Conservation (phyloP, 2,329 filamentous ascomycete genomes). For the Trichoderma lentiforme region DNA sequence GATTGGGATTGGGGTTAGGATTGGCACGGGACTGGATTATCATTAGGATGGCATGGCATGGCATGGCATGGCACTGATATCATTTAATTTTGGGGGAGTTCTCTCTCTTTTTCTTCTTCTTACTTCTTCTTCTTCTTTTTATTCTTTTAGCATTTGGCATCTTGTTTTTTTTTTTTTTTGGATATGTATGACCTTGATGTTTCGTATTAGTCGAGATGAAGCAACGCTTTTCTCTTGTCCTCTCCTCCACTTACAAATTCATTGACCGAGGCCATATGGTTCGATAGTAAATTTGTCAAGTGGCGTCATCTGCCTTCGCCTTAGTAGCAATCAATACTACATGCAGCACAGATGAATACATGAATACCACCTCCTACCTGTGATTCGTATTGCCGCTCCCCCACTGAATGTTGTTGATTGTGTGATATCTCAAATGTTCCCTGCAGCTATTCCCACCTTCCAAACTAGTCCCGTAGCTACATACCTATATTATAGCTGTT, state of each 20-base stretch:
- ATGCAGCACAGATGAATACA: background rate
- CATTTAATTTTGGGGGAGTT: background rate
- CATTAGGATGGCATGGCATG: background rate
- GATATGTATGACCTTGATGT: background rate
- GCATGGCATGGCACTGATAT: background rate
- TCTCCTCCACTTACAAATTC: background rate
- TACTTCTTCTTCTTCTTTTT: background rate
- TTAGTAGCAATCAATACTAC: background rate
- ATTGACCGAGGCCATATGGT: background rate
- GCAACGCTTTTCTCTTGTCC: background rate
- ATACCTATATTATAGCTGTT: background rate
- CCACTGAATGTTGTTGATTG: background rate
- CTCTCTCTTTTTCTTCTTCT: background rate
- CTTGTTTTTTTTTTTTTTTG: background rate
- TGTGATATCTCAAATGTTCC: background rate
- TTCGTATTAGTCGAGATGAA: background rate
- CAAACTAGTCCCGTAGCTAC: background rate
- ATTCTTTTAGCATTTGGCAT: background rate
- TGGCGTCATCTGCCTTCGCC: background rate
- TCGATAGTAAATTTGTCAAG: background rate
- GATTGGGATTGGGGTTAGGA: background rate
- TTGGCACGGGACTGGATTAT: background rate
- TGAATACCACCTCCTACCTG: background rate
- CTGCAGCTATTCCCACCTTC: background rate
- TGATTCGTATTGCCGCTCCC: background rate